Evolutionary conservation across 768 basidiomycete genomes (phyloP), one percentile per base, ranked within the genome.

Genomic region (Naganishia onofrii): DNA sequence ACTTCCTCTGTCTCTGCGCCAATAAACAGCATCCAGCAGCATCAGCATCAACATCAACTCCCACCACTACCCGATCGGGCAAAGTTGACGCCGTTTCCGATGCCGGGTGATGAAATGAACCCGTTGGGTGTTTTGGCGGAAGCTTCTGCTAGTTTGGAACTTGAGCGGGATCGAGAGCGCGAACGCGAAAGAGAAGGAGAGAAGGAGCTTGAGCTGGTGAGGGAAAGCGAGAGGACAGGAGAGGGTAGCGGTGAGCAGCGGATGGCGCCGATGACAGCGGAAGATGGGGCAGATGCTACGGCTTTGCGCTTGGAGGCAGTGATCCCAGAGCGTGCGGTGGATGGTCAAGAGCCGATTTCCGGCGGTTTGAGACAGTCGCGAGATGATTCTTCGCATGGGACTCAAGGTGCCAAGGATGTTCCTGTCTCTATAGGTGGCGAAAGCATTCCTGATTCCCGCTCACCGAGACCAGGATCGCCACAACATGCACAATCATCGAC

Each of bases 51-150:
- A 29, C n/a, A 53, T 31, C 52, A n/a, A 13, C 34, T 57, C 32
- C 15, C 26, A 15, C 36, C 10, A 21, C 23, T 26, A 48, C 53
- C 17, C 46, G 53, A 60, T 63, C 44, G 67, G 46, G 73, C 74
- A n/a, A 70, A 58, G 36, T 56, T 73, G n/a, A 75, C 74, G 19
- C 72, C 73, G 5, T 56, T 77, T 12, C 76, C 76, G 2, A 63
- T 77, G 19, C 76, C 76, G 19, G 76, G 76, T 5, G 76, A 77
- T 51, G 69, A 65, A 10, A 71, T 64, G 46, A 77, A 77, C 64
- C 76, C 76, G 3, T 51, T 77, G 13, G 73, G 73, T 12, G 74
- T 77, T 8, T 55, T 77, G 38, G 76, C 71, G 23, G 76, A 77
- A 58, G 73, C 72, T 5, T 70, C 71, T 17, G 60, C 60, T n/a